Conservation (phyloP, 202 grass and related monocot genomes). For the Schoenoplectus tabernaemontani region DNA sequence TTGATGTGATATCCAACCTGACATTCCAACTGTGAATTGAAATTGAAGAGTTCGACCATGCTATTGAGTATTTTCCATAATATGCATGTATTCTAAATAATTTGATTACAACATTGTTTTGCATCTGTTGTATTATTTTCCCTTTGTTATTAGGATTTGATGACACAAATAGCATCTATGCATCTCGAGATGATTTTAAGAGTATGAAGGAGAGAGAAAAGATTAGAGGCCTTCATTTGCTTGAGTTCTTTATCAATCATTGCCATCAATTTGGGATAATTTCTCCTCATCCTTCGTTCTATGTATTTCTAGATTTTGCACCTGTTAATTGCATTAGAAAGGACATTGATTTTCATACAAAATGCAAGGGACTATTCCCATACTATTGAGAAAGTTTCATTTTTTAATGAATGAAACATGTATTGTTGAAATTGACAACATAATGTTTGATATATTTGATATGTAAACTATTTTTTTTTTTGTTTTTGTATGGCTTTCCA, state of each 20-base stretch:
- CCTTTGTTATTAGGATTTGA: constrained; percentile 67
- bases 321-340: background rate
- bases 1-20: background rate
- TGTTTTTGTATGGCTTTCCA: background rate
- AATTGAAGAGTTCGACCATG: background rate
- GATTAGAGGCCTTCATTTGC: constrained; percentile 89
- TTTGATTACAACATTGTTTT: background rate
- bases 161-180: constrained; percentile 93
- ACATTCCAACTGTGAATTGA: background rate
- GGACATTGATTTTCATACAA: background rate
- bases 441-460: background rate
- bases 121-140: background rate
- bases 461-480: background rate
- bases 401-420: background rate
- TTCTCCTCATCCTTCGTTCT: background rate
- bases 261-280: constrained; percentile 78
- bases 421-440: background rate
- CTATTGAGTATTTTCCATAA: background rate
- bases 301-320: background rate
- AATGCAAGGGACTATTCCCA: background rate
- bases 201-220: constrained; percentile 66
- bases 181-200: constrained; percentile 74
- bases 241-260: constrained; percentile 74
- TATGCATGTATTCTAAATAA: too few relatives aligned
- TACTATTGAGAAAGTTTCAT: background rate